Evolutionary conservation across 768 basidiomycete species (phyloP).

Genomic region (Scleroderma citrinum): DNA sequence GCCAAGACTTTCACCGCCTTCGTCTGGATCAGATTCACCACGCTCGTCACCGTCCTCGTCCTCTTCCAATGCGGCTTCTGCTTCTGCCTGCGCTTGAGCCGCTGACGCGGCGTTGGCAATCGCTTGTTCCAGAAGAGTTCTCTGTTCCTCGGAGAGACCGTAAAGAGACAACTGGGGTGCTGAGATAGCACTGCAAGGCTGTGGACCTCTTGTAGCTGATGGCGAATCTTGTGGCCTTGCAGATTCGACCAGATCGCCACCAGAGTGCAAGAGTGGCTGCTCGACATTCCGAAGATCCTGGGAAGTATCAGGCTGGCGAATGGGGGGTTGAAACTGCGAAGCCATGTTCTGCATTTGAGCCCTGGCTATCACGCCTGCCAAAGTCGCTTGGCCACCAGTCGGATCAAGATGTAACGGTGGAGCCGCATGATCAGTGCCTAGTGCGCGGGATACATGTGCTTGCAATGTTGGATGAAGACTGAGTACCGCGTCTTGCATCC

Average conservation of each 20-base stretch:
- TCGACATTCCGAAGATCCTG: constrained; percentile 7
- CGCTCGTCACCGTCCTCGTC: constrained; percentile 48
- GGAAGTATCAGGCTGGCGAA: constrained; percentile 1
- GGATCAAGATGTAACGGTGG: constrained; percentile 36
- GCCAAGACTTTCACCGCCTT: constrained; percentile 9
- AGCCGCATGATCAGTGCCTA: constrained; percentile 36
- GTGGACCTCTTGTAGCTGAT: constrained; percentile 5
- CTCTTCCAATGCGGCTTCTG: constrained; percentile 68
- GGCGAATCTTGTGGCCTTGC: constrained; percentile 5
- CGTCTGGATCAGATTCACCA: constrained; percentile 25
- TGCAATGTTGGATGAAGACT: constrained; percentile 52
- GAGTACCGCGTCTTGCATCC: constrained; percentile 48
- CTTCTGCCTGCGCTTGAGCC: constrained; percentile 74
- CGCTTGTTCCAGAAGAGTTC: constrained; percentile 61
- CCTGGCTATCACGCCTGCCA: constrained; percentile 69
- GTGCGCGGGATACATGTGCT: constrained; percentile 48
- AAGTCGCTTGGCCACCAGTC: constrained; percentile 54
- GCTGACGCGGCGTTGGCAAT: constrained; percentile 70
- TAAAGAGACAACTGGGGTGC: constrained; percentile 54
- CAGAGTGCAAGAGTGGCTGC: constrained; percentile 5
- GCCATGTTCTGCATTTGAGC: constrained; percentile 49
- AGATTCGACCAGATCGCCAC: constrained; percentile 1
- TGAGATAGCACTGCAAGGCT: constrained; percentile 4
- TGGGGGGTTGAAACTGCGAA: constrained; percentile 15
- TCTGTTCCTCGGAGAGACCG: constrained; percentile 69